Evolutionary conservation across 352 stramenopile species (phyloP).

Genomic region (Phytophthora melonis): DNA sequence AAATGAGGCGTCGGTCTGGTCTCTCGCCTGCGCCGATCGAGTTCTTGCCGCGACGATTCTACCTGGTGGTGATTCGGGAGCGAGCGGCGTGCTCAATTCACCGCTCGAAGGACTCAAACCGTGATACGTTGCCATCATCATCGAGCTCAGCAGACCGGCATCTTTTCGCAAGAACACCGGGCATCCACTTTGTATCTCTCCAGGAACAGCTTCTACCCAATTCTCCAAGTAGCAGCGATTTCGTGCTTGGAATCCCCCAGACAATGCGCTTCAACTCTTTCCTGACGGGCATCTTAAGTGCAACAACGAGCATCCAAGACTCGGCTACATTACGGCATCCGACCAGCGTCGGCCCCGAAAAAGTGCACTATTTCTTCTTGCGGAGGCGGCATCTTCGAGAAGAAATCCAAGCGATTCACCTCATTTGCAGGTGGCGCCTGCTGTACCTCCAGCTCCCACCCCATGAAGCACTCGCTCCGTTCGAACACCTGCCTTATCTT

Average conservation of each 20-base stretch:
- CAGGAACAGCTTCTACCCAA: slow-evolving; percentile 40
- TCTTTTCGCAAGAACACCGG: slow-evolving; percentile 46
- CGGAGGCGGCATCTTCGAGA: slow-evolving; percentile 41
- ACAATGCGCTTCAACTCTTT: slow-evolving; percentile 67
- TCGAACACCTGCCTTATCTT: slow-evolving; percentile 58
- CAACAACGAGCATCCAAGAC: neutral
- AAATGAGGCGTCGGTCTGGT: slow-evolving; percentile 61
- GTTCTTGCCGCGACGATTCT: slow-evolving; percentile 65
- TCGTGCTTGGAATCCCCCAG: slow-evolving; percentile 45
- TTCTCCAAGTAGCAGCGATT: slow-evolving; percentile 10
- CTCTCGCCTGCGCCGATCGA: slow-evolving; percentile 58
- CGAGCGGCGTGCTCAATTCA: slow-evolving; percentile 31
- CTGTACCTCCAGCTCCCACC: slow-evolving; percentile 58
- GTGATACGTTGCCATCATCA: neutral
- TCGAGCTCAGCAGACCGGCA: slow-evolving; percentile 7
- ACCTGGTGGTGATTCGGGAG: slow-evolving; percentile 59
- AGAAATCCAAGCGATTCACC: slow-evolving; percentile 52
- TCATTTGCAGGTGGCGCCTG: slow-evolving; percentile 74
- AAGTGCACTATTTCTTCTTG: slow-evolving; percentile 63
- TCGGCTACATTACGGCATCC: neutral
- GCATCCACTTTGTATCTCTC: slow-evolving; percentile 57
- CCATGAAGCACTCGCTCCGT: slow-evolving; percentile 57
- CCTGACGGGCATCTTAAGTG: slow-evolving; percentile 40
- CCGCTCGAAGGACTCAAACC: neutral
- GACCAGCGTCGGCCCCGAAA: slow-evolving; percentile 6